Base-by-base conservation (phyloP, 106 monocot species). In the Xerophyta viscosa region DNA sequence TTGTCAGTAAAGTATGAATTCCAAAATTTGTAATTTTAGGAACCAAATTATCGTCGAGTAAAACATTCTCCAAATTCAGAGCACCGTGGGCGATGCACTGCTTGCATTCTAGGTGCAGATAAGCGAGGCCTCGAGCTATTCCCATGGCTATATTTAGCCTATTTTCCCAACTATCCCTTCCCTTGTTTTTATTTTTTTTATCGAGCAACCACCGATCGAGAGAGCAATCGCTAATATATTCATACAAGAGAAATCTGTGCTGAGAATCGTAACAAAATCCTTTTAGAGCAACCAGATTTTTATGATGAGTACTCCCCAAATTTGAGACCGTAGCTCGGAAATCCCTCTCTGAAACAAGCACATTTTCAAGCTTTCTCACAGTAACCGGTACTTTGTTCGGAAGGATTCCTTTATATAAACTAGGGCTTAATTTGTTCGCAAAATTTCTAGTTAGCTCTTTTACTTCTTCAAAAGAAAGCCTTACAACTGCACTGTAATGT, bases 81-180 rank as follows among this genome's bases (percentile, higher is more conserved):
- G 63, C 60, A 23, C 69, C 69, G 43, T 70, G 76, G 29, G 54
- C 59, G 13, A 76, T 76, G 48, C 69, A 69, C 29, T 65, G 50
- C 54, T 65, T 69, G 52, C 69, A 76, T 29, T 64, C 68, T 20
- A 75, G 37, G 53, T 75, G 75, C 46, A 75, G 46, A 52, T 68
- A 64, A 20, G 68, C 29, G 4, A 75, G 31, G 27, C 46, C 67
- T 48, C 75, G 27, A 41, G 76, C 69, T 46, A 76, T 58, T 19
- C 60, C 76, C 15, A 76, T 70, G 22, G 69, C 58, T 47, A 76
- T 56, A 21, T 52, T 70, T 1, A 69, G 28, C 65, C 69, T 65
- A 20, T 54, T 46, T 8, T 42, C 22, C 65, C 64, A 76, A 8
- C 56, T 61, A 47, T 62, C 67, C 20, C 48, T 58, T 20, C 46